phyloP scores from a whole-genome alignment of 768 basidiomycete species.

The Exsudoporus frostii region DNA sequence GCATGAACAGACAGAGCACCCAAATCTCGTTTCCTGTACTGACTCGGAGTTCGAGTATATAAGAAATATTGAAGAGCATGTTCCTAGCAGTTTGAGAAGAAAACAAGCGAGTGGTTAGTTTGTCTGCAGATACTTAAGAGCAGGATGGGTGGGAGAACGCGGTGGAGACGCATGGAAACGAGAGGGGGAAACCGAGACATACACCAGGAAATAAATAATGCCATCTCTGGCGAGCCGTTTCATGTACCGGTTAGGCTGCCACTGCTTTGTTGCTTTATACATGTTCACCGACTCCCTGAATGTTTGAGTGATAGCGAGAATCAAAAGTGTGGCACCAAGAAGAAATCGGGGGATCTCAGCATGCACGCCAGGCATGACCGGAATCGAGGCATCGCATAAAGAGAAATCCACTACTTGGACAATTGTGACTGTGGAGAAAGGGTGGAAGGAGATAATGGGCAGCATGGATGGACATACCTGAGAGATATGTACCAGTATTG shows the following conservation, averaged over 20 bases:
- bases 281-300: not conserved
- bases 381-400: no score
- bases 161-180: not conserved
- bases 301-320: not conserved
- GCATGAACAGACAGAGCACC: not conserved
- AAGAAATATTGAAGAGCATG: not conserved
- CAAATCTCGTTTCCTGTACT: not conserved
- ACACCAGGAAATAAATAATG: constrained; percentile 6
- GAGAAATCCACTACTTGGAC: not conserved
- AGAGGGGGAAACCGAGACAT: not conserved
- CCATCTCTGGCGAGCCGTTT: not conserved
- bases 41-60: not conserved
- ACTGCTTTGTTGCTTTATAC: constrained; percentile 1
- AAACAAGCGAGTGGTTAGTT: not conserved
- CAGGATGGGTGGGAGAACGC: not conserved
- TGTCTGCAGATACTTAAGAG: not conserved
- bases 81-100: not conserved
- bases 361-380: not conserved
- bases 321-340: not conserved
- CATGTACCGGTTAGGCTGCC: constrained; percentile 8
- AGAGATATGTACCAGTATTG: no score
- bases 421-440: not conserved
- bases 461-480: no score
- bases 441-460: not conserved
- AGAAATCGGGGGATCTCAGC: not conserved